Conservation (phyloP, 495 filamentous ascomycete species). For the Xylaria grammica region DNA sequence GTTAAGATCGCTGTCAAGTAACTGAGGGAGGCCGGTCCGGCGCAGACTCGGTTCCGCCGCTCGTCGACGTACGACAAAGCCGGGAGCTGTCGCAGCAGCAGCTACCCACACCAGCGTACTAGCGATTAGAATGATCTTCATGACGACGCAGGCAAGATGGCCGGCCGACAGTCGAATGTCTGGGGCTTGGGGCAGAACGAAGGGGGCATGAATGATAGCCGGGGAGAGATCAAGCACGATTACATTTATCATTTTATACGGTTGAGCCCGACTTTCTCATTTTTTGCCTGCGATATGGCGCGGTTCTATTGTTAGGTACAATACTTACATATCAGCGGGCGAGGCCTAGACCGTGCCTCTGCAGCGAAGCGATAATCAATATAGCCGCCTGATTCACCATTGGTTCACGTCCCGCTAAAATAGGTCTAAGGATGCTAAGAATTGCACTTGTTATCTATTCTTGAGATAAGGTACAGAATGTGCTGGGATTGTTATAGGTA, state of each 20-base stretch:
- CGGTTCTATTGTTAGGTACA: background rate
- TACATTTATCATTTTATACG: background rate
- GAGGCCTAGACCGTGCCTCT: background rate
- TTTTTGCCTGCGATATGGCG: too few species aligned
- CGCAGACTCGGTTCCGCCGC: constrained; percentile 22
- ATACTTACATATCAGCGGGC: background rate
- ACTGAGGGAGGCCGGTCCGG: constrained; percentile 26
- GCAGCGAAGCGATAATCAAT: background rate
- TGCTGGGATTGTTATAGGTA: background rate
- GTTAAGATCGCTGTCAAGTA: constrained; percentile 19
- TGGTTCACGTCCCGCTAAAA: background rate
- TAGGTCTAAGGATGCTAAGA: background rate
- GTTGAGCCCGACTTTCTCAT: too few species aligned
- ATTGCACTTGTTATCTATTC: background rate
- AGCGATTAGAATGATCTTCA: constrained; percentile 29
- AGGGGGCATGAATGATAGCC: background rate
- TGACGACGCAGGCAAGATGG: constrained; percentile 9
- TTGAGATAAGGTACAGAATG: background rate
- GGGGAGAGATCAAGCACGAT: background rate
- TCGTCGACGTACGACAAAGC: constrained; percentile 23
- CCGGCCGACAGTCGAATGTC: background rate
- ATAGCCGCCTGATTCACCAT: constrained; percentile 5
- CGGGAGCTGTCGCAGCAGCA: constrained; percentile 26
- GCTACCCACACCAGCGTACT: constrained; percentile 28
- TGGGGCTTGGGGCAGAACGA: background rate